Evolutionary conservation across 78 protist genomes (phyloP).

Genomic region (Emiliania huxleyi): DNA sequence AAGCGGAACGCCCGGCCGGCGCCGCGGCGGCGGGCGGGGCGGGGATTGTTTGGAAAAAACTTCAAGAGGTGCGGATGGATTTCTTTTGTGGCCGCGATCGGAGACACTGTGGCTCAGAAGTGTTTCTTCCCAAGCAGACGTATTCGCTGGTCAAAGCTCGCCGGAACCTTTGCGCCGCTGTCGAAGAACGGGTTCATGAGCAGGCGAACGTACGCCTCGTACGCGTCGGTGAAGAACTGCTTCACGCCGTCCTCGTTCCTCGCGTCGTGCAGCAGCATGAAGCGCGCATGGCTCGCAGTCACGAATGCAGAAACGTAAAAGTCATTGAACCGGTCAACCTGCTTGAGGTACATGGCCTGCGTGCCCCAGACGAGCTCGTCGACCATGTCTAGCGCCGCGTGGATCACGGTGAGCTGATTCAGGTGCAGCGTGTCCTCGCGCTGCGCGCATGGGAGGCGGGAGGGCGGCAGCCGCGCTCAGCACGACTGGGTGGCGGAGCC

Average conservation of each 20-base stretch:
- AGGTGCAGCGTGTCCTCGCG: slow-evolving; percentile 15
- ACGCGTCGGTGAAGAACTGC: slow-evolving; percentile 54
- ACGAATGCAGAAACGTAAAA: slow-evolving; percentile 60
- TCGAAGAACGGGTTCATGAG: neutral
- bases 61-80: too few relatives aligned
- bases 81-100: too few relatives aligned
- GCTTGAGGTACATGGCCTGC: slow-evolving; percentile 40
- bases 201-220: slow-evolving; percentile 53
- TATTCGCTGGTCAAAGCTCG: neutral
- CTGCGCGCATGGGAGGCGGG: neutral
- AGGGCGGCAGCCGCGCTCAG: neutral
- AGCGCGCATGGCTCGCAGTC: slow-evolving; percentile 40
- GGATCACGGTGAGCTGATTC: slow-evolving; percentile 54
- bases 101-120: too few relatives aligned
- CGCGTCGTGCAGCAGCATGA: slow-evolving; percentile 61
- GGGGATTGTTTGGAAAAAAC: too few relatives aligned
- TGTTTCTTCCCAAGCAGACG: neutral
- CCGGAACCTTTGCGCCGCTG: neutral
- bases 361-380: slow-evolving; percentile 72
- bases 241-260: slow-evolving; percentile 37
- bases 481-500: neutral
- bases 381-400: slow-evolving; percentile 66
- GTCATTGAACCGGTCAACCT: slow-evolving; percentile 65
- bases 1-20: too few relatives aligned
- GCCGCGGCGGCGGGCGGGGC: too few relatives aligned